Evolutionary conservation across 2,329 filamentous ascomycete genomes (phyloP).

Genomic region (Diplodia seriata): DNA sequence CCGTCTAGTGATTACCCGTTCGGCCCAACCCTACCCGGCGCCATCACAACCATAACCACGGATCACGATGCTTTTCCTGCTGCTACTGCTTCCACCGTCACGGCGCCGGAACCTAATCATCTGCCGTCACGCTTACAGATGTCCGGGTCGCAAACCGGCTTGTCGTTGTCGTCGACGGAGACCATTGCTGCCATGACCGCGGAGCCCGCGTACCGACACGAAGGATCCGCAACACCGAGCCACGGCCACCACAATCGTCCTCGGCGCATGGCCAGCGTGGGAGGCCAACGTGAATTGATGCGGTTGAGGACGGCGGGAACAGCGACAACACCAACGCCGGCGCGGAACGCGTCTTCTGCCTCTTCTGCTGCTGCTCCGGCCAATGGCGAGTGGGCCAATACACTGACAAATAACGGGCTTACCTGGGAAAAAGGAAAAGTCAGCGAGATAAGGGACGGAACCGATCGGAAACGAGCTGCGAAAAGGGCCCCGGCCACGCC

Average conservation of each 20-base stretch:
- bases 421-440: background rate
- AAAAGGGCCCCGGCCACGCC: background rate
- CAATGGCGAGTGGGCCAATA: background rate
- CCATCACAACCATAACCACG: background rate
- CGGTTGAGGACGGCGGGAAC: background rate
- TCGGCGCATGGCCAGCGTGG: conserved; percentile 14
- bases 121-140: background rate
- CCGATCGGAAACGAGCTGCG: background rate
- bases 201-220: no score
- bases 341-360: background rate
- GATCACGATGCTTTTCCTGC: background rate
- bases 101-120: background rate
- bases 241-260: background rate
- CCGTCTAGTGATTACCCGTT: background rate
- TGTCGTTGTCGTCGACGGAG: background rate
- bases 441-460: background rate
- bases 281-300: conserved; percentile 3
- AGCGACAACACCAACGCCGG: background rate
- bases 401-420: background rate
- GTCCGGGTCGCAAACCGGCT: background rate
- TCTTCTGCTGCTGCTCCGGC: background rate
- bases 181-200: background rate
- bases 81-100: background rate
- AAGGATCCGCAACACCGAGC: background rate
- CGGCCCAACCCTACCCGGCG: background rate